Percentiles rank a stretch among this genome's conserved stretches.
Conservation (phyloP, 371 early-diverging fungal species). For the Mucor velutinosus region DNA sequence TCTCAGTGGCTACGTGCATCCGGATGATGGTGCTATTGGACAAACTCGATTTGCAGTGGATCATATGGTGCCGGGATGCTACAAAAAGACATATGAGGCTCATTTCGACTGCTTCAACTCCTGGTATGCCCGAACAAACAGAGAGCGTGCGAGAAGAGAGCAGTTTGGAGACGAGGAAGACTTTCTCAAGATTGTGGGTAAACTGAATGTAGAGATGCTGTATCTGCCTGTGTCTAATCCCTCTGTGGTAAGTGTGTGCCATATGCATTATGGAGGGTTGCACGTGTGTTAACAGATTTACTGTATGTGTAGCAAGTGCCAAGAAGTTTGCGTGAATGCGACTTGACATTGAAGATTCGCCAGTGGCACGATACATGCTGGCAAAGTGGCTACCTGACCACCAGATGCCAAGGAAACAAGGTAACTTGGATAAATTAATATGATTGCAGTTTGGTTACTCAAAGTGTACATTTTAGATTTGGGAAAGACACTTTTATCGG, state of each 20-base stretch:
- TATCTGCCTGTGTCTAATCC: slow-evolving; percentile 40
- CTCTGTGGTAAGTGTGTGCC: slow-evolving; percentile 24
- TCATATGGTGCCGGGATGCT: slow-evolving; percentile 48
- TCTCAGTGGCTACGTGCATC: slow-evolving; percentile 42
- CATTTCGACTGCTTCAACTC: slow-evolving; percentile 51
- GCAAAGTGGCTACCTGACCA: slow-evolving; percentile 45
- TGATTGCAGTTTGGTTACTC: background rate
- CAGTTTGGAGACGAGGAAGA: slow-evolving; percentile 43
- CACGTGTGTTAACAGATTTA: background rate
- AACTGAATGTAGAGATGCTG: slow-evolving; percentile 41
- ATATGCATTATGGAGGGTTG: background rate
- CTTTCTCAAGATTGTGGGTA: slow-evolving; percentile 42
- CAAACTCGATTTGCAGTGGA: slow-evolving; percentile 44
- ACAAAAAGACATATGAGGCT: slow-evolving; percentile 35
- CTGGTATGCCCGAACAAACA: slow-evolving; percentile 34
- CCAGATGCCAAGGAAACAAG: slow-evolving; percentile 30
- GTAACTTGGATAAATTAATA: slow-evolving; percentile 16
- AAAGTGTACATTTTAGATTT: slow-evolving; percentile 24
- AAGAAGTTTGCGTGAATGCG: slow-evolving; percentile 45
- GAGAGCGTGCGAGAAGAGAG: slow-evolving; percentile 32
- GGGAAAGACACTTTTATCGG: slow-evolving; percentile 43
- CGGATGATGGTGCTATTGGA: slow-evolving; percentile 51
- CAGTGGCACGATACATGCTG: slow-evolving; percentile 52
- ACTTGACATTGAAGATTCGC: slow-evolving; percentile 40
- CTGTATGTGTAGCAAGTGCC: slow-evolving; percentile 34